Base-by-base conservation (phyloP, 2,329 filamentous ascomycete genomes). In the Paradendryphiella salina region DNA sequence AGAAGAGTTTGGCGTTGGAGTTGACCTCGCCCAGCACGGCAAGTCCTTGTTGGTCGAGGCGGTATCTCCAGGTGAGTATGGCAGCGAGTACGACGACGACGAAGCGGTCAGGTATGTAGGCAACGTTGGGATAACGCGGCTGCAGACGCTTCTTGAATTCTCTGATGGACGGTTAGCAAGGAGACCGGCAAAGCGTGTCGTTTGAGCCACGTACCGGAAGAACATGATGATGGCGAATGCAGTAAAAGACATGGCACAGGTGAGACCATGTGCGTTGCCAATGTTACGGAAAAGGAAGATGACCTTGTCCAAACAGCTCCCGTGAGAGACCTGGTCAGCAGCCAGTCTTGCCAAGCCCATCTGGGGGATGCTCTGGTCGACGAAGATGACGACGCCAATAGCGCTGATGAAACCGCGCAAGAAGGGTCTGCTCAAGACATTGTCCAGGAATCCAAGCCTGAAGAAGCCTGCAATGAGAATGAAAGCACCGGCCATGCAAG, bases 381-480 rank as follows among this genome's bases (percentile, higher is more conserved):
- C 90, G 32, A 95, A 85, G 69, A 99, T 97, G 59, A 97, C 92
- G 48, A 96, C 89, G 40, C 94, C 94, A 69, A 99, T 95, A 42
- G 94, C 94, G 50, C 90, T 96, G 74, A 99, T 96, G 76, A 99
- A 99, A 0, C 94, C 94, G 52, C 94, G 82, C 48, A 97, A 76
- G 64, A 99, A 97, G 0, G 94, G 94, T 28, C 90, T 83, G 61
- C 92, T 96, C 29, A 99, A 80, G 9, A 99, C 92, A 65, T 90
- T 96, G 69, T 99, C 94, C 54, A 99, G 75, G 65, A 97, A 99
- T 0, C 94, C 94, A 3, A 99, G 77, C 11, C 94, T 83, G 18
- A 89, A 88, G 20, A 96, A 70, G 0, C 94, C 94, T 11, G 92
- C 90, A 40, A 90, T 79, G n/a, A 97, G 81, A 36, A 97, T 93